Percentiles rank a stretch among this genome's conserved stretches.
These are phyloP conservation scores for Blastomyces parvus DNA, from an alignment of 2,329 filamentous ascomycete genomes.

Conservation along the genomic window DNA sequence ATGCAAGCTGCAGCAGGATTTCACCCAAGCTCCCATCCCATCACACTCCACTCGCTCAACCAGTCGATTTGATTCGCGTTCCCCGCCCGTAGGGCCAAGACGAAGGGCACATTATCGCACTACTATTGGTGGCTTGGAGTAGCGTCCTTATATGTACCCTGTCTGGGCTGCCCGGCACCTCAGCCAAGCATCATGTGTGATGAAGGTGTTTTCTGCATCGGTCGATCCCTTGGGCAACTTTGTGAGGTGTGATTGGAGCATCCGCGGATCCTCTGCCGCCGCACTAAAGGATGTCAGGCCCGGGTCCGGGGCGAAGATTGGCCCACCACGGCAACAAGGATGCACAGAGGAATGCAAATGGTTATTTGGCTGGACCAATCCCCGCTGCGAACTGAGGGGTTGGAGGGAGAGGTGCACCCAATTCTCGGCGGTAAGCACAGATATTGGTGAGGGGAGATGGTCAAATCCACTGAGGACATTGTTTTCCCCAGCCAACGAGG, in stretches of 20 bases:
- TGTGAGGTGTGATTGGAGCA: neutral
- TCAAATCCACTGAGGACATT: neutral
- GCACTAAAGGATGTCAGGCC: neutral
- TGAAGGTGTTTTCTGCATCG: neutral
- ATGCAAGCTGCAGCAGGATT: conserved; percentile 1
- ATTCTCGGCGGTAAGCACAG: neutral
- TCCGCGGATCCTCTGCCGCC: neutral
- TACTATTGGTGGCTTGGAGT: neutral
- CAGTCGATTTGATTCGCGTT: neutral
- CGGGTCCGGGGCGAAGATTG: neutral
- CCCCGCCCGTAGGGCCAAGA: neutral
- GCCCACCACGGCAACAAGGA: neutral
- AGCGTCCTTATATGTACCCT: neutral
- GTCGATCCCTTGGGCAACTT: neutral
- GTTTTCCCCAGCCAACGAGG: neutral
- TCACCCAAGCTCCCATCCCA: neutral
- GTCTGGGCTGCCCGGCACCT: neutral
- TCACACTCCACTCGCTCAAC: neutral
- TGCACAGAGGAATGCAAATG: too few relatives aligned
- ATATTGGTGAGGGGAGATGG: neutral
- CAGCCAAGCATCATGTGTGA: neutral
- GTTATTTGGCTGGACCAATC: neutral
- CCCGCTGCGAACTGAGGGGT: neutral
- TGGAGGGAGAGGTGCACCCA: neutral
- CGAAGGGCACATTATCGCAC: neutral